These are phyloP conservation scores for Parmelia sp. DNA, from an alignment of 495 filamentous ascomycete species.

Conservation along the genomic window DNA sequence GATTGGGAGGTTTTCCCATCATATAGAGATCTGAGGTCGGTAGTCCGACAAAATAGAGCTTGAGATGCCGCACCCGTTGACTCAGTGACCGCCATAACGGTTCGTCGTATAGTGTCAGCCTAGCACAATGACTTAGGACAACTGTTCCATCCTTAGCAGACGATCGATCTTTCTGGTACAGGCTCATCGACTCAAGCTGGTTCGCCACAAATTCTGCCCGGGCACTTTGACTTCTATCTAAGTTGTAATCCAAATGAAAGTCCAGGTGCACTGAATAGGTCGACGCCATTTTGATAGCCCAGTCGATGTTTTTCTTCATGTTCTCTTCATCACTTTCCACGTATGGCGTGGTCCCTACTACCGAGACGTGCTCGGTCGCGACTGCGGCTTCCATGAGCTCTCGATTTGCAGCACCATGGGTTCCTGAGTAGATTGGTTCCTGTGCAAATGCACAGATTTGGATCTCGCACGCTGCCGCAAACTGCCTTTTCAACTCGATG, in stretches of 20 bases:
- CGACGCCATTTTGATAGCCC: slow-evolving; percentile 50
- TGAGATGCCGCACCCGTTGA: slow-evolving; percentile 44
- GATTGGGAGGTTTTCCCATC: slow-evolving; percentile 46
- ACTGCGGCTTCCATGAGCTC: slow-evolving; percentile 46
- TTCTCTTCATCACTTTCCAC: slow-evolving; percentile 50
- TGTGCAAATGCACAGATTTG: slow-evolving; percentile 74
- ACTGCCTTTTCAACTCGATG: slow-evolving; percentile 50
- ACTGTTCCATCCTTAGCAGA: slow-evolving; percentile 40
- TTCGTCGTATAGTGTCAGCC: slow-evolving; percentile 51
- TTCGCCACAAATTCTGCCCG: slow-evolving; percentile 50
- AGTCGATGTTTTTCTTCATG: slow-evolving; percentile 55
- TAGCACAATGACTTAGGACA: slow-evolving; percentile 64
- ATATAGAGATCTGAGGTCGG: slow-evolving; percentile 72
- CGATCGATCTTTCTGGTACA: neutral
- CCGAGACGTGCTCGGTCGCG: slow-evolving; percentile 44
- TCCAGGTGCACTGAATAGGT: slow-evolving; percentile 53
- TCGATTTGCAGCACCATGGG: slow-evolving; percentile 42
- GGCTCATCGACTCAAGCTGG: slow-evolving; percentile 13
- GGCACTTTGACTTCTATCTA: slow-evolving; percentile 43
- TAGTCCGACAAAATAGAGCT: slow-evolving; percentile 63
- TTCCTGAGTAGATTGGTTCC: slow-evolving; percentile 57
- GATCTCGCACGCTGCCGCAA: slow-evolving; percentile 48
- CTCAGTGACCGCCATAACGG: slow-evolving; percentile 46
- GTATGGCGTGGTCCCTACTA: slow-evolving; percentile 64
- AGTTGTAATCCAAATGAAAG: slow-evolving; percentile 68